Conservation (phyloP, 192 early-diverging fungal genomes). For the Paraglomus brasilianum region DNA sequence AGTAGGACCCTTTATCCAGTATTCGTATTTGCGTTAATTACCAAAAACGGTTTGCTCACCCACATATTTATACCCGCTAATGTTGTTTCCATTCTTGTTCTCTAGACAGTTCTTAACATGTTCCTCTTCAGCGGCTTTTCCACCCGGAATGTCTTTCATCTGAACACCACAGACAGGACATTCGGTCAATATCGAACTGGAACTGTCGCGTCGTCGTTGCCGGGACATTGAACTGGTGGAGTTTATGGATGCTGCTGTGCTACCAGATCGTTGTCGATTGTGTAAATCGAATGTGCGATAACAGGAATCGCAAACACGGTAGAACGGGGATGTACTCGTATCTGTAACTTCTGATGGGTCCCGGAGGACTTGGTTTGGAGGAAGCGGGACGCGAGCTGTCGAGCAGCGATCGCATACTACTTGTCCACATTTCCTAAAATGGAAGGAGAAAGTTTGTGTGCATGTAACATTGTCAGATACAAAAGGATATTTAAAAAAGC, state of each 20-base stretch:
- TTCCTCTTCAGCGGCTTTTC: constrained; percentile 51
- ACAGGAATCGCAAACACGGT: constrained; percentile 41
- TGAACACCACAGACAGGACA: constrained; percentile 67
- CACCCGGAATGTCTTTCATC: constrained; percentile 46
- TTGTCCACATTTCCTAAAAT: constrained; percentile 82
- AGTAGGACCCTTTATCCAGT: constrained; percentile 1
- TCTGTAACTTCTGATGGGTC: constrained; percentile 38
- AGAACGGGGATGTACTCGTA: constrained; percentile 35
- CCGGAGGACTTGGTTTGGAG: constrained; percentile 45
- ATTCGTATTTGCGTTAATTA: constrained; percentile 7
- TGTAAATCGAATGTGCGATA: constrained; percentile 16
- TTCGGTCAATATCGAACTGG: constrained; percentile 62
- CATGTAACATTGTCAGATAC: no score
- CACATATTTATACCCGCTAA: constrained; percentile 62
- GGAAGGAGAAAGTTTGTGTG: no score
- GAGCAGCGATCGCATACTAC: constrained; percentile 84
- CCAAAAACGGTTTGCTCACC: constrained; percentile 46
- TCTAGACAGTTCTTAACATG: constrained; percentile 69
- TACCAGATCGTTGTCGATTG: constrained; percentile 12
- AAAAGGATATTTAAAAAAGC: no score
- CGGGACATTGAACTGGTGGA: constrained; percentile 38
- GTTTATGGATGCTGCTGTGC: constrained; percentile 34
- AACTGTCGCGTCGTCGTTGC: constrained; percentile 38
- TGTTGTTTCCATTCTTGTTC: constrained; percentile 38
- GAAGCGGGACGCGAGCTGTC: constrained; percentile 52